A percentile compares a stretch with the other conserved stretches of the same genome.
phyloP scores from a whole-genome alignment of 331 rosid species.

The Cydonia oblonga region DNA sequence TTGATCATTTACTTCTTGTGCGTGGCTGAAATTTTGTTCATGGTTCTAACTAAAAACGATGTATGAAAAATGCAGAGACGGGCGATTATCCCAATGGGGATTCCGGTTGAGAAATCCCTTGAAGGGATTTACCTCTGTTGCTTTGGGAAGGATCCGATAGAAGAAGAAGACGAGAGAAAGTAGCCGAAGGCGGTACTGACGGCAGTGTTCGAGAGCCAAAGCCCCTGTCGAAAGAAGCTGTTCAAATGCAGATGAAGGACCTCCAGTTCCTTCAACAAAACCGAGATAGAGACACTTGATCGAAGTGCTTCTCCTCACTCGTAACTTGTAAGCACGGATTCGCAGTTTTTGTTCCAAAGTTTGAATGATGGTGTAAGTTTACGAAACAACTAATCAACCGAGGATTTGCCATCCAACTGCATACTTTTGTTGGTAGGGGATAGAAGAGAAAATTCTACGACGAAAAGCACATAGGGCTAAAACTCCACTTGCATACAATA shows the following conservation, averaged over 20 bases:
- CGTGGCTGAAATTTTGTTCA: background rate
- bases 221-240: constrained; percentile 68
- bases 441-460: background rate
- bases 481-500: background rate
- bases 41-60: background rate
- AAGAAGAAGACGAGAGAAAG: constrained; percentile 62
- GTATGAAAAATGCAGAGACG: constrained; percentile 43
- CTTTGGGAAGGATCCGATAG: constrained; percentile 55
- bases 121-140: constrained; percentile 79
- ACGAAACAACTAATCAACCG: background rate
- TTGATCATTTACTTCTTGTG: background rate
- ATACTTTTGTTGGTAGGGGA: background rate
- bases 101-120: constrained; percentile 72
- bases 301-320: background rate
- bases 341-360: no score
- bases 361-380: background rate
- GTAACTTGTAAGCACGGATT: background rate
- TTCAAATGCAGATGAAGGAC: constrained; percentile 83
- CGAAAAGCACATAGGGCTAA: background rate
- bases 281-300: constrained; percentile 11
- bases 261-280: constrained; percentile 81
- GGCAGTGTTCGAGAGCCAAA: constrained; percentile 32
- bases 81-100: constrained; percentile 52
- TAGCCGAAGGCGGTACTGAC: constrained; percentile 44
- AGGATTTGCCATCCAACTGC: background rate